These are phyloP conservation scores for Penicillium turbatum DNA, from an alignment of 495 filamentous ascomycete species.

Conservation along the genomic window DNA sequence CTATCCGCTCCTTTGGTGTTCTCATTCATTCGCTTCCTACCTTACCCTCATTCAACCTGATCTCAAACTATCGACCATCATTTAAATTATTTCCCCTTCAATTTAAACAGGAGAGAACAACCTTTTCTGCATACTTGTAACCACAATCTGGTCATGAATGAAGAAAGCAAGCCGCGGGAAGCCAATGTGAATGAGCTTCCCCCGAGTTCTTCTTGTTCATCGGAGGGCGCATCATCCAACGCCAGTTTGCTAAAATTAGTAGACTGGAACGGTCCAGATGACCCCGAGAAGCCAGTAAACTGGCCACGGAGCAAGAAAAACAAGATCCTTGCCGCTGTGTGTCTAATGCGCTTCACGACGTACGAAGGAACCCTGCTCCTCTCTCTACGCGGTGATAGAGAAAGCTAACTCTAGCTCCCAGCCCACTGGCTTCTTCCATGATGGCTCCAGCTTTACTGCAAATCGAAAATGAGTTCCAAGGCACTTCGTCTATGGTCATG, in stretches of 20 bases:
- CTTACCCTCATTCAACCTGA: not conserved
- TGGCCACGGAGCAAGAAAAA: conserved; percentile 36
- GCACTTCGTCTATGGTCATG: conserved; percentile 6
- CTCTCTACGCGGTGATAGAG: not conserved
- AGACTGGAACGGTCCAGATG: conserved; percentile 45
- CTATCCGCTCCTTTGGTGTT: not conserved
- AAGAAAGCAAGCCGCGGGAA: not conserved
- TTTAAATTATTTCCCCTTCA: not conserved
- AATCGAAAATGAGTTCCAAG: conserved; percentile 23
- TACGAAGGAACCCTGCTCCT: not conserved
- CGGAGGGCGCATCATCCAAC: not conserved
- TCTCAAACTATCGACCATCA: not conserved
- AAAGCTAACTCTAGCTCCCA: not conserved
- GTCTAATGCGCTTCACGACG: conserved; percentile 10
- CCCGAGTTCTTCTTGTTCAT: not conserved
- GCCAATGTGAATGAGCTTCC: not conserved
- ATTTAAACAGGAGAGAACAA: too few relatives aligned
- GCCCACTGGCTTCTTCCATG: conserved; percentile 49
- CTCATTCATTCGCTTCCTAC: not conserved
- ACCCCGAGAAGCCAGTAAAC: conserved; percentile 59
- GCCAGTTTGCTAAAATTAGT: not conserved
- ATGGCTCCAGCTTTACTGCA: conserved; percentile 51
- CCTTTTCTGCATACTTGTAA: not conserved
- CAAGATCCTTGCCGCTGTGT: conserved; percentile 1
- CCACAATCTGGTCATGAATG: not conserved